Evolutionary conservation across 768 basidiomycete genomes (phyloP).

Genomic region (Pisolithus sp.): DNA sequence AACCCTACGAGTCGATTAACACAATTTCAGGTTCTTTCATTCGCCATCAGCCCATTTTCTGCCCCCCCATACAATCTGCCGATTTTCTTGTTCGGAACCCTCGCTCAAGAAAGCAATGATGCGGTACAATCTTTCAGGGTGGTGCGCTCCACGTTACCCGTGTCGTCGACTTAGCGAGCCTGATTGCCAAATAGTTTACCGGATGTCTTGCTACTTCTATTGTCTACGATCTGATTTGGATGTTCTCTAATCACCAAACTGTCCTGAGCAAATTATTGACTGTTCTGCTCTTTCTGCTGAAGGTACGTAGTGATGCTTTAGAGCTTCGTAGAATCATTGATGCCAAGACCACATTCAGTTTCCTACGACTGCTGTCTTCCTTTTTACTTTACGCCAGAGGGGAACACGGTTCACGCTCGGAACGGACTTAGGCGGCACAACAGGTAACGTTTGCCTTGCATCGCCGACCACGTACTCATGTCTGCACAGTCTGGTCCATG

Average conservation of each 20-base stretch:
- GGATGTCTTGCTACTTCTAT: slow-evolving; percentile 54
- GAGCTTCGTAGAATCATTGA: neutral
- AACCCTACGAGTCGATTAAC: neutral
- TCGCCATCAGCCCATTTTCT: slow-evolving; percentile 46
- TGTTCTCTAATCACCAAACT: slow-evolving; percentile 48
- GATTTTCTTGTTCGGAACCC: slow-evolving; percentile 73
- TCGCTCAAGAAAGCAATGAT: slow-evolving; percentile 66
- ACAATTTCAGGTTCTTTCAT: slow-evolving; percentile 49
- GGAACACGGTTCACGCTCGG: slow-evolving; percentile 49
- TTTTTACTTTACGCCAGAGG: slow-evolving; percentile 48
- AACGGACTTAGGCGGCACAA: slow-evolving; percentile 48
- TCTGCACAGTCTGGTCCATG: slow-evolving; percentile 64
- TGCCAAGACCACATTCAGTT: slow-evolving; percentile 26
- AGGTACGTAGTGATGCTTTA: slow-evolving; percentile 30
- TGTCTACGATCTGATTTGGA: slow-evolving; percentile 69
- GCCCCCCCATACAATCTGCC: slow-evolving; percentile 74
- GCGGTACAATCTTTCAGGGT: slow-evolving; percentile 56
- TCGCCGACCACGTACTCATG: neutral
- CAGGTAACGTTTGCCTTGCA: slow-evolving; percentile 34
- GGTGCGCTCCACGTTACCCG: slow-evolving; percentile 32
- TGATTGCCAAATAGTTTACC: slow-evolving; percentile 45
- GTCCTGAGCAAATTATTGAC: slow-evolving; percentile 51
- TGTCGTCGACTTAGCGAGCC: neutral
- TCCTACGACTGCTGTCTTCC: slow-evolving; percentile 52
- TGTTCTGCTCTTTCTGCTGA: slow-evolving; percentile 50